phyloP scores from a whole-genome alignment of 371 early-diverging fungal species.

The Amoeboaphelidium protococcarum region DNA sequence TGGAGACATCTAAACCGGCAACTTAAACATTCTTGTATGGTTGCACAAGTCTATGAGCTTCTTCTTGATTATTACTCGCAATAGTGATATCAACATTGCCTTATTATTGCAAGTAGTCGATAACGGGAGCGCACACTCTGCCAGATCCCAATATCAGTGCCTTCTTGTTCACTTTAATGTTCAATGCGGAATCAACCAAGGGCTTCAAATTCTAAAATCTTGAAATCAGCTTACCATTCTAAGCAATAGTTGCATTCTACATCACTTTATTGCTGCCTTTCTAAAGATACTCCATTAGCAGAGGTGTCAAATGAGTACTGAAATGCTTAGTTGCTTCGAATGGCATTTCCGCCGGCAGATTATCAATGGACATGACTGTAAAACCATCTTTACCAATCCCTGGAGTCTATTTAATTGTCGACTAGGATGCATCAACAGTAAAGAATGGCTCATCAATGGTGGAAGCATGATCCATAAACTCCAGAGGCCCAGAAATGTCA shows the following conservation, averaged over 20 bases:
- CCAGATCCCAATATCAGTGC: slow-evolving; percentile 86
- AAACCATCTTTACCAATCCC: slow-evolving; percentile 50
- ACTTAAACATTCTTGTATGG: not conserved
- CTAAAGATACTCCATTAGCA: slow-evolving; percentile 41
- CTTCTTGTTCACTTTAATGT: not conserved
- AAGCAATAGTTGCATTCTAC: not conserved
- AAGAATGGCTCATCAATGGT: slow-evolving; percentile 73
- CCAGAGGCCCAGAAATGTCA: slow-evolving; percentile 76
- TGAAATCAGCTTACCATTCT: not conserved
- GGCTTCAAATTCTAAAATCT: not conserved
- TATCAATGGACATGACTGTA: slow-evolving; percentile 86
- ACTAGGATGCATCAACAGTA: slow-evolving; percentile 51
- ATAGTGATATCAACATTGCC: not conserved
- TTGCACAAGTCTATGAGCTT: not conserved
- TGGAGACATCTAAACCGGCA: not conserved
- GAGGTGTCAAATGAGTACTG: slow-evolving; percentile 51
- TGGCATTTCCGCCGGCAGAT: slow-evolving; percentile 82
- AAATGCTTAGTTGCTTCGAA: slow-evolving; percentile 76
- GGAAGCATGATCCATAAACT: slow-evolving; percentile 63
- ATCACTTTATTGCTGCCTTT: not conserved
- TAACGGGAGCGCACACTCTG: slow-evolving; percentile 83
- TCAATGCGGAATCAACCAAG: not conserved
- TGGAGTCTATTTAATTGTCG: not conserved
- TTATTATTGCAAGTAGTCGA: slow-evolving; percentile 43
- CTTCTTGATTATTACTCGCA: not conserved